These are phyloP conservation scores for Cercospora canescens DNA, from an alignment of 2,329 filamentous ascomycete species.

Conservation along the genomic window DNA sequence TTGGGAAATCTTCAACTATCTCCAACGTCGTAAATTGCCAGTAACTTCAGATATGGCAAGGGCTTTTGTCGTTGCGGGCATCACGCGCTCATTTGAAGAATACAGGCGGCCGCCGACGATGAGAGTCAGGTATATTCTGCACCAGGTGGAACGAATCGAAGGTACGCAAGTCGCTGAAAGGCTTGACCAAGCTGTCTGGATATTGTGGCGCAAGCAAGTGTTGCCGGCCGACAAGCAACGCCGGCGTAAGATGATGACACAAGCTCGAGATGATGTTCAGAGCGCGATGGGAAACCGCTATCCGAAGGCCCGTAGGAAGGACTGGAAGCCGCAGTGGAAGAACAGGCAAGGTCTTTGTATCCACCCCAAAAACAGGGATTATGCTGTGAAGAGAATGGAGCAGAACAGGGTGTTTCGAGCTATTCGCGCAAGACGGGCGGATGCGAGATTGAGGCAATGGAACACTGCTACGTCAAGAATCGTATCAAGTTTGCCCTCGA, in stretches of 20 bases:
- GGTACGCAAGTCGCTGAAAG: slow-evolving; percentile 42
- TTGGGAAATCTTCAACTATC: slow-evolving; percentile 48
- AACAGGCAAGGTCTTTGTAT: background rate
- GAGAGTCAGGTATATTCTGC: slow-evolving; percentile 46
- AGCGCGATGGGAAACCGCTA: no score
- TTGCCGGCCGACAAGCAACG: background rate
- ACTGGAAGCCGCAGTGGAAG: background rate
- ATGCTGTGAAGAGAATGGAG: background rate
- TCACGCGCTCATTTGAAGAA: slow-evolving; percentile 45
- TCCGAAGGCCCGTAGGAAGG: background rate
- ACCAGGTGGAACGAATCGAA: slow-evolving; percentile 46
- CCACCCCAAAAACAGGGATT: background rate
- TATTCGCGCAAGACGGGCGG: background rate
- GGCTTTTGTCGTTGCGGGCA: slow-evolving; percentile 52
- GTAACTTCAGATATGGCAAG: slow-evolving; percentile 46
- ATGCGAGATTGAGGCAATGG: background rate
- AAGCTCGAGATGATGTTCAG: background rate
- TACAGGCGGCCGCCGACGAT: slow-evolving; percentile 34
- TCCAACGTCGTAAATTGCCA: slow-evolving; percentile 44
- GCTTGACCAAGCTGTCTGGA: slow-evolving; percentile 32
- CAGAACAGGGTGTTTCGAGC: background rate
- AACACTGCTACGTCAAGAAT: background rate
- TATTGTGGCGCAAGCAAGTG: slow-evolving; percentile 13
- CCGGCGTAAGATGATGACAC: background rate
- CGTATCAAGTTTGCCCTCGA: no score